A percentile compares a stretch with the other conserved stretches of the same genome.
phyloP scores from a whole-genome alignment of 495 filamentous ascomycete genomes.

The Lasiosphaeriaceae sp. region DNA sequence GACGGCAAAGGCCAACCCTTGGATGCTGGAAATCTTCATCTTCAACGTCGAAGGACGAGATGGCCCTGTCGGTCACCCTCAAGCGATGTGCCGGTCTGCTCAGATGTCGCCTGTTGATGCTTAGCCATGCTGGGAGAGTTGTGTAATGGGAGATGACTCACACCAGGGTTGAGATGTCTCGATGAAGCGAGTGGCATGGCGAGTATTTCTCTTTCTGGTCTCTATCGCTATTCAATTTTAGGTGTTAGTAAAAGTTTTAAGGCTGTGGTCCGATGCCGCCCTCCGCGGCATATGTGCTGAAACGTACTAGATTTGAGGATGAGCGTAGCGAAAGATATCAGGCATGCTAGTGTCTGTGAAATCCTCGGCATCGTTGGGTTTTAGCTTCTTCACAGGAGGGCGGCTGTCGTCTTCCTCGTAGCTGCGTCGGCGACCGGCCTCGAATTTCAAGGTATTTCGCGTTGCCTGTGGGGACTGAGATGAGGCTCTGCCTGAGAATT shows the following conservation, averaged over 20 bases:
- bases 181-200: conserved; percentile 31
- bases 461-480: not conserved
- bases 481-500: not conserved
- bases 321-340: conserved; percentile 28
- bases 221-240: conserved; percentile 20
- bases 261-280: not conserved
- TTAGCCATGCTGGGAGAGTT: conserved; percentile 3
- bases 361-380: conserved; percentile 13
- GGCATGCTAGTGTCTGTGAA: conserved; percentile 32
- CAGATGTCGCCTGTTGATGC: conserved; percentile 25
- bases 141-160: conserved; percentile 10
- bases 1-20: conserved; percentile 26
- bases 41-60: conserved; percentile 30
- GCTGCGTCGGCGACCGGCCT: not conserved
- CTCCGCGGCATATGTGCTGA: not conserved
- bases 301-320: conserved; percentile 30
- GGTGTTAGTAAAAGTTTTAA: conserved; percentile 13
- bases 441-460: not conserved
- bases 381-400: conserved; percentile 19
- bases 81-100: conserved; percentile 29
- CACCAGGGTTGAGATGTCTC: conserved; percentile 35
- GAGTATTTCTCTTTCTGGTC: conserved; percentile 28
- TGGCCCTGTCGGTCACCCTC: conserved; percentile 19
- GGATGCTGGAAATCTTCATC: conserved; percentile 24
- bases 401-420: conserved; percentile 10